These are phyloP conservation scores for Eleusine indica DNA, from an alignment of 176 grass and related monocot species.

Conservation along the genomic window DNA sequence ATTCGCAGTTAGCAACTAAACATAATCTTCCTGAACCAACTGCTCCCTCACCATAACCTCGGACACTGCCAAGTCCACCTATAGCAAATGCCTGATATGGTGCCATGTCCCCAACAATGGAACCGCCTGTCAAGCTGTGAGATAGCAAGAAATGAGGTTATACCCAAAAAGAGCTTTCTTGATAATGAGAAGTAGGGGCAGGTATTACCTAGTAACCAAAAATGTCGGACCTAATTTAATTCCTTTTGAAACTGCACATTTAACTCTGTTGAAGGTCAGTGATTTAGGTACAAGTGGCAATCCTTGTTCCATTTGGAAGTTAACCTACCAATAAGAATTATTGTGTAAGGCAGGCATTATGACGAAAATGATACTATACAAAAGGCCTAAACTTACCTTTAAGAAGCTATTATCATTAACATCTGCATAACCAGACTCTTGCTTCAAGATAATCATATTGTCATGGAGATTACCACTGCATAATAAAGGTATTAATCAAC, in stretches of 20 bases:
- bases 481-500: constrained; percentile 20
- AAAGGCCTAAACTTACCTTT: constrained; percentile 60
- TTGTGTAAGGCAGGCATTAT: constrained; percentile 20
- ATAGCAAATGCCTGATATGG: constrained; percentile 97
- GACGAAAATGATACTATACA: constrained; percentile 19
- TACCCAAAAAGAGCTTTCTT: background rate
- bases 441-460: constrained; percentile 98
- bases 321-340: constrained; percentile 59
- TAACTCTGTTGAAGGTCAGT: constrained; percentile 90
- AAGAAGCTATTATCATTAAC: constrained; percentile 75
- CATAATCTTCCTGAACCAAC: constrained; percentile 90
- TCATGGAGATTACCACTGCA: constrained; percentile 87
- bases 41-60: constrained; percentile 94
- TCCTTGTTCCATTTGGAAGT: constrained; percentile 98
- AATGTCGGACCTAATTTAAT: constrained; percentile 86
- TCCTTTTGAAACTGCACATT: constrained; percentile 82
- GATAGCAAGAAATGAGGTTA: constrained; percentile 38
- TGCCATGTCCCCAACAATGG: constrained; percentile 98
- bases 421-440: constrained; percentile 84
- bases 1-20: constrained; percentile 84
- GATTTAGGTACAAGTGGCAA: constrained; percentile 84
- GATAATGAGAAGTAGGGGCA: constrained; percentile 23
- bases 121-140: constrained; percentile 87
- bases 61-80: constrained; percentile 87
- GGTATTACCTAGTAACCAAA: constrained; percentile 75